Evolutionary conservation across 202 grass and related monocot species (phyloP).

Genomic region (Panicum virgatum): DNA sequence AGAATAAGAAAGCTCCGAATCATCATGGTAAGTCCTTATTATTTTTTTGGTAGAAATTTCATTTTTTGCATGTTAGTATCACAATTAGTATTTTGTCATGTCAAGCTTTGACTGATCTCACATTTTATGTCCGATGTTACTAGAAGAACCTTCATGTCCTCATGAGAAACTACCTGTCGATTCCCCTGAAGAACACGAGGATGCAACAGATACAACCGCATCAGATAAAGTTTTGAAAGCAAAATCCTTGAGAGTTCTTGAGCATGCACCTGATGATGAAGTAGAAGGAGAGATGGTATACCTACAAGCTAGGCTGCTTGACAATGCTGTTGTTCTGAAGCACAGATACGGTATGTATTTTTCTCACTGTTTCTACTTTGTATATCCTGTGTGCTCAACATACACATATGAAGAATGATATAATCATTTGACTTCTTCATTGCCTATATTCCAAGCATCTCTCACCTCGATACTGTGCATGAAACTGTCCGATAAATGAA

Average conservation of each 20-base stretch:
- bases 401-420: constrained; percentile 13
- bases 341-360: constrained; percentile 66
- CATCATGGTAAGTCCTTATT: constrained; percentile 52
- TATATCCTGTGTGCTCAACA: constrained; percentile 5
- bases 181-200: constrained; percentile 28
- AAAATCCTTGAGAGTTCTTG: constrained; percentile 62
- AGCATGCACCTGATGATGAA: constrained; percentile 92
- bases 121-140: constrained; percentile 26
- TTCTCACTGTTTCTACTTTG: constrained; percentile 27
- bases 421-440: constrained; percentile 21
- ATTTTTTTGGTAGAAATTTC: constrained; percentile 2
- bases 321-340: constrained; percentile 67
- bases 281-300: constrained; percentile 89
- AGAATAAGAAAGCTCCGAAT: constrained; percentile 36
- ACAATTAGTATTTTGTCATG: constrained; percentile 2
- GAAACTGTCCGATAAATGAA: constrained; percentile 2
- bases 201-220: constrained; percentile 31
- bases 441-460: constrained; percentile 20
- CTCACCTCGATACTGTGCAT: constrained; percentile 1
- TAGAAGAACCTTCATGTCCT: constrained; percentile 31
- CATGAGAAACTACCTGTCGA: constrained; percentile 17
- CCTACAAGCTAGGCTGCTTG: constrained; percentile 85
- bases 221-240: constrained; percentile 56
- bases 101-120: constrained; percentile 18
- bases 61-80: not conserved